Base-by-base conservation (phyloP, 2,329 filamentous ascomycete genomes). In the Albifimbria verrucaria region DNA sequence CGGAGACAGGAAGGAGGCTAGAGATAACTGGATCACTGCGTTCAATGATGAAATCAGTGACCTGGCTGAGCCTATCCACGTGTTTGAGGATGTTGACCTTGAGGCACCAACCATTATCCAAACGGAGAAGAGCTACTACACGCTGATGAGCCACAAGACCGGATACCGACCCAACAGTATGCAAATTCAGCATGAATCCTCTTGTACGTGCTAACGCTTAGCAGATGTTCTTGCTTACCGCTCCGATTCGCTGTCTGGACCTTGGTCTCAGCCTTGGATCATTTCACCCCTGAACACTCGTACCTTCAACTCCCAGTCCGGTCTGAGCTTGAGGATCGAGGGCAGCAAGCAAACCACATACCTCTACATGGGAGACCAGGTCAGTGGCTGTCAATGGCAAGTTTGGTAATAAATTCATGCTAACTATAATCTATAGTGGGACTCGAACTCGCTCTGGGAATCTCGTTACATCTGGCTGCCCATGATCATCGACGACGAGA, bases 101-200 rank as follows among this genome's bases (percentile, higher is more conserved):
- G 82, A 85, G 58, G 82, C 81, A 0, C 82, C 82, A 0, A 82
- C 79, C 0, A 84, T 85, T 49, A 70, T 85, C 6, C 81, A 84
- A 61, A 85, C 82, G 0, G 80, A 85, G 28, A 72, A 74, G 54
- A 82, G 79, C 57, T 85, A 85, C 58, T 85, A 78, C 58, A 79
- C 80, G 0, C 60, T 85, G 32, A 84, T 85, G 81, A 82, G 79
- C 57, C 82, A 85, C 56, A 85, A 85, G 70, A 85, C 82, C 0
- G 82, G 82, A 0, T 85, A 85, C 51, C 70, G 82, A n/a, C 81
- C 82, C 1, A 85, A 85, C 49, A 84, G 65, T 66, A 41, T 45
- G 63, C 32, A 12, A 39, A 39, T 39, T 51, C 0, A 1, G 7
- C 1, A 9, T 1, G 17, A 2, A 17, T 39, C 18, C 4, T 39